phyloP scores from a whole-genome alignment of 1,284 basidiomycete genomes.

The Cutaneotrichosporon spelunceum region DNA sequence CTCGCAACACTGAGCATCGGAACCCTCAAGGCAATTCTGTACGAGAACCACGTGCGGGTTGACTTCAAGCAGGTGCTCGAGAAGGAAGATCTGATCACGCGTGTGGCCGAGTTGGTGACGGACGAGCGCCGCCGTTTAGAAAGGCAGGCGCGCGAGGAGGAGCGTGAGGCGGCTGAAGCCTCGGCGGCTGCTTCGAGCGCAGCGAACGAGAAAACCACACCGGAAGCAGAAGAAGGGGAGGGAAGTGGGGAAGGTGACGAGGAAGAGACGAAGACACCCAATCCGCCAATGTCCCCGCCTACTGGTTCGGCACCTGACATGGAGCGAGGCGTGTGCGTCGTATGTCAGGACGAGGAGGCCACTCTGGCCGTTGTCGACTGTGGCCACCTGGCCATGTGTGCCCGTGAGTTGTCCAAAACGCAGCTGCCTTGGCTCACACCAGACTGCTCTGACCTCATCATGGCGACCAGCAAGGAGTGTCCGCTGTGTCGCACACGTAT shows the following conservation, averaged over 20 bases:
- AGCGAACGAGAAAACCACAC: neutral
- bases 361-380: conserved; percentile 89
- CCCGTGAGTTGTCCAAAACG: conserved; percentile 40
- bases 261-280: neutral
- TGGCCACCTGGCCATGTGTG: conserved; percentile 80
- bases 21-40: conserved; percentile 69
- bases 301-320: conserved; percentile 49
- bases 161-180: conserved; percentile 31
- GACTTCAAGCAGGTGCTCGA: conserved; percentile 52
- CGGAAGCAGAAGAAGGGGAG: conserved; percentile 20
- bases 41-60: conserved; percentile 55
- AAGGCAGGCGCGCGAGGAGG: conserved; percentile 48
- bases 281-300: conserved; percentile 26
- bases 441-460: conserved; percentile 76
- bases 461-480: conserved; percentile 74
- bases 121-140: conserved; percentile 59
- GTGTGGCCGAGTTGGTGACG: conserved; percentile 63
- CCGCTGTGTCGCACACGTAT: conserved; percentile 81
- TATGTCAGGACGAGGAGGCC: conserved; percentile 86
- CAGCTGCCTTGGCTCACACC: conserved; percentile 15
- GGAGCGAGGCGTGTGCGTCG: conserved; percentile 76
- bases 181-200: neutral
- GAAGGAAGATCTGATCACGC: conserved; percentile 64
- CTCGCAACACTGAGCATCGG: conserved; percentile 63
- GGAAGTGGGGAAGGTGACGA: neutral